Base-by-base conservation (phyloP, 352 stramenopile genomes). In the Globisporangium barbulae region DNA sequence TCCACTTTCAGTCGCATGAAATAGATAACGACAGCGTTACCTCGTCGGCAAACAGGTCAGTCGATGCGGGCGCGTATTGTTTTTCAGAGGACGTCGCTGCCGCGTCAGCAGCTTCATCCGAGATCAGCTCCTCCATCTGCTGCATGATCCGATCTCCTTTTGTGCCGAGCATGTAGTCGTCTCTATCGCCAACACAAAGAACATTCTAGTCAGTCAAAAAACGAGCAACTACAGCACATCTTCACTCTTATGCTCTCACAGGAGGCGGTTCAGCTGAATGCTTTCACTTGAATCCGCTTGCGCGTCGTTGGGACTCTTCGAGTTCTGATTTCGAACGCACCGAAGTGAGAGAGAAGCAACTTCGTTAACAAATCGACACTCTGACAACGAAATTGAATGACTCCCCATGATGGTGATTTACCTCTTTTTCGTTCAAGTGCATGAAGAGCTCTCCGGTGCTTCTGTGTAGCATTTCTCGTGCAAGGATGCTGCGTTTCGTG, bases 81-180 rank as follows among this genome's bases (percentile, higher is more conserved):
- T 41, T 22, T 25, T 61, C 21, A 35, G 22, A 12, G 13, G 2
- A 33, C 17, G 25, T 59, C 13, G 9, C 12, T 3, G 28, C 13
- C 22, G 22, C 4, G 5, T 44, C 35, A 35, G 35, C 10, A 53
- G 33, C 7, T 17, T 68, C 42, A 13, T 76, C 47, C 28, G 21
- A 58, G 10, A 63, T 72, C 19, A 82, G 44, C 7, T 74, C 70
- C 59, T 83, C 78, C 74, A 84, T 85, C 61, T 78, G 72, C 54
- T 72, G 39, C 70, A 85, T 81, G 63, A 85, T 76, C 9, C 33
- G 53, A 31, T 88, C 74, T 8, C 76, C 76, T 13, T 73, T 73
- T 15, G 64, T 63, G 9, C 72, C 64, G n/a, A 85, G 68, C 70
- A 88, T 85, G 53, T 73, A 74, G 63, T 88, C 74, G 47, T 73